These are phyloP conservation scores for Paramecium biaurelia DNA, from an alignment of 73 alveolate genomes.

Conservation along the genomic window DNA sequence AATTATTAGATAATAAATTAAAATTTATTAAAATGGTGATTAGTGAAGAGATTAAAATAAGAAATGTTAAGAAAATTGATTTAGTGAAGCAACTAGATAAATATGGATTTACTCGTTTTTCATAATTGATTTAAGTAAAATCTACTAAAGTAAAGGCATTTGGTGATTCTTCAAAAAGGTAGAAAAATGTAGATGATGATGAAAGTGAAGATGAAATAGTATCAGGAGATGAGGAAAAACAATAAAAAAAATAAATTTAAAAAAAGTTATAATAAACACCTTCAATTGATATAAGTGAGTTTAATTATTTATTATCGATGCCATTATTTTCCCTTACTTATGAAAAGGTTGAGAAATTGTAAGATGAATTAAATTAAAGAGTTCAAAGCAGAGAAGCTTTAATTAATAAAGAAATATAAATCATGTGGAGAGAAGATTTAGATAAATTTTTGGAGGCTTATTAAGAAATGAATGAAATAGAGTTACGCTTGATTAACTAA, in stretches of 20 bases:
- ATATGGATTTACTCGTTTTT: slow-evolving; percentile 55
- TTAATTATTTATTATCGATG: slow-evolving; percentile 81
- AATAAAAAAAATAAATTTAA: slow-evolving; percentile 51
- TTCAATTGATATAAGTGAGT: slow-evolving; percentile 76
- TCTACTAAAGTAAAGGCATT: slow-evolving; percentile 34
- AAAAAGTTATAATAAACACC: slow-evolving; percentile 34
- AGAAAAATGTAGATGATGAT: slow-evolving; percentile 48
- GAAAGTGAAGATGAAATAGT: neutral
- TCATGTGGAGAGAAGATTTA: slow-evolving; percentile 82
- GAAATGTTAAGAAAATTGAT: slow-evolving; percentile 70
- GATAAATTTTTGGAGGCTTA: slow-evolving; percentile 64
- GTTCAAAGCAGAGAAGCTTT: slow-evolving; percentile 68
- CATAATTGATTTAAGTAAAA: slow-evolving; percentile 29
- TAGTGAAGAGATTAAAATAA: slow-evolving; percentile 80
- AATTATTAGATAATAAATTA: slow-evolving; percentile 88
- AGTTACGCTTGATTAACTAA: neutral
- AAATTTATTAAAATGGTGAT: slow-evolving; percentile 90
- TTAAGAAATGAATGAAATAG: slow-evolving; percentile 48
- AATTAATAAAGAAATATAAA: slow-evolving; percentile 48
- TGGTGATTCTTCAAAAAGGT: slow-evolving; percentile 34
- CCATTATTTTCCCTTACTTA: slow-evolving; percentile 77
- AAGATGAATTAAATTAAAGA: slow-evolving; percentile 71
- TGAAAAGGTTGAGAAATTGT: slow-evolving; percentile 78
- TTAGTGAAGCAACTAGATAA: slow-evolving; percentile 58
- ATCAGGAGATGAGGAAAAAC: slow-evolving; percentile 59